Conservation (phyloP, 371 early-diverging fungal genomes). For the Mortierella sp. region DNA sequence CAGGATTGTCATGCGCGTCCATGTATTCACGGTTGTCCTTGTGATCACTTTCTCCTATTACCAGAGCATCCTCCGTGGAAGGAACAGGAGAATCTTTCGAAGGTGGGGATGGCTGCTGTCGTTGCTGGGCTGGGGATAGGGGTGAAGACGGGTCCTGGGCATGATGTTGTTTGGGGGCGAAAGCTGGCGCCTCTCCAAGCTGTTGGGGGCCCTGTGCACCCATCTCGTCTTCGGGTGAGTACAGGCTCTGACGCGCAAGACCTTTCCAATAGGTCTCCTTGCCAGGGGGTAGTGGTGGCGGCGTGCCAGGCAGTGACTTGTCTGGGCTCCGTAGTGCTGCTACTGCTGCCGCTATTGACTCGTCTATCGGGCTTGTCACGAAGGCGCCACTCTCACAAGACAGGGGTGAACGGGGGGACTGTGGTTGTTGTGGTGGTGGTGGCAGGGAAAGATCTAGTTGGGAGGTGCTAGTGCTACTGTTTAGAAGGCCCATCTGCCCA, state of each 20-base stretch:
- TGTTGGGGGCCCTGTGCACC: conserved; percentile 13
- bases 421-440: neutral
- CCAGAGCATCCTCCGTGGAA: no score
- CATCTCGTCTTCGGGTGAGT: no score
- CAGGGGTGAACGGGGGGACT: no score
- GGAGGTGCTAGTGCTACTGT: conserved; percentile 1
- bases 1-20: no score
- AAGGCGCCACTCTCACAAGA: no score
- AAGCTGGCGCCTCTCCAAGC: conserved; percentile 15
- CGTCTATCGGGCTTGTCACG: no score
- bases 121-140: neutral
- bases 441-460: conserved; percentile 8
- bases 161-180: neutral
- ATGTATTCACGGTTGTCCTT: no score
- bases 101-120: neutral
- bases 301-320: conserved; percentile 13
- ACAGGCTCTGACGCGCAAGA: neutral
- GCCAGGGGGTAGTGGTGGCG: conserved; percentile 15
- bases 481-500: neutral
- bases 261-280: conserved; percentile 39
- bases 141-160: neutral
- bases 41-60: no score
- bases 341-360: no score
- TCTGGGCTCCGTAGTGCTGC: neutral
- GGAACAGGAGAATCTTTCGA: neutral